Conservation (phyloP, 192 early-diverging fungal genomes). For the Spinellus fusiger region DNA sequence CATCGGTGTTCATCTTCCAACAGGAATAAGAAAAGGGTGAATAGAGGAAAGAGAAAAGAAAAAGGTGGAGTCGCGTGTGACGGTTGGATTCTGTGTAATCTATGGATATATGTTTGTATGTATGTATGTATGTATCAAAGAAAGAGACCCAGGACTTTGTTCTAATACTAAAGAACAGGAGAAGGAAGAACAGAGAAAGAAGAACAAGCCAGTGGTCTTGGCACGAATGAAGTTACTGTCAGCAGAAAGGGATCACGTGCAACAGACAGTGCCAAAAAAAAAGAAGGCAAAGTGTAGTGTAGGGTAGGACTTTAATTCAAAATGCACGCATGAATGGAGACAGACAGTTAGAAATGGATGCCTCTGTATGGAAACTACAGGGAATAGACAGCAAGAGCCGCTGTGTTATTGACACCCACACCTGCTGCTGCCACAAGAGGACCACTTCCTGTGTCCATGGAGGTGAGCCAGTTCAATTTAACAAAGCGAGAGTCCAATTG, state of each 20-base stretch:
- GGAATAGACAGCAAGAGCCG: constrained; percentile 1
- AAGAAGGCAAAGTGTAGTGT: too few species aligned
- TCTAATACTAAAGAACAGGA: too few species aligned
- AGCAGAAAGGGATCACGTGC: too few species aligned
- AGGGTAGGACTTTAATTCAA: too few species aligned
- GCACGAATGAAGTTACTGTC: too few species aligned
- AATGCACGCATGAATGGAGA: not conserved
- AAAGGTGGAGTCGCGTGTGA: not conserved
- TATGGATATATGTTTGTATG: too few species aligned
- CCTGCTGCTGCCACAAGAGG: constrained; percentile 4
- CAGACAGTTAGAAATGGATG: not conserved
- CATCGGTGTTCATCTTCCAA: not conserved
- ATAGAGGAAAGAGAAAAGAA: too few species aligned
- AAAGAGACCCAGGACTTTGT: too few species aligned
- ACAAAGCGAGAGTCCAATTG: constrained; percentile 5
- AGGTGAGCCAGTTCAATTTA: constrained; percentile 11
- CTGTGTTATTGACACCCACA: not conserved
- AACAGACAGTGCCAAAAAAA: too few species aligned
- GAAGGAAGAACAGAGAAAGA: too few species aligned
- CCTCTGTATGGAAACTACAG: not conserved
- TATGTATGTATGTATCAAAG: too few species aligned
- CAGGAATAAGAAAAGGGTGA: not conserved
- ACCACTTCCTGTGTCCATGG: not conserved
- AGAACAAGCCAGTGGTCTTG: too few species aligned
- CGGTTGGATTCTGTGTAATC: not conserved